These are phyloP conservation scores for Schwanniomyces pseudopolymorphus DNA, from an alignment of 805 yeast species.

Conservation along the genomic window DNA sequence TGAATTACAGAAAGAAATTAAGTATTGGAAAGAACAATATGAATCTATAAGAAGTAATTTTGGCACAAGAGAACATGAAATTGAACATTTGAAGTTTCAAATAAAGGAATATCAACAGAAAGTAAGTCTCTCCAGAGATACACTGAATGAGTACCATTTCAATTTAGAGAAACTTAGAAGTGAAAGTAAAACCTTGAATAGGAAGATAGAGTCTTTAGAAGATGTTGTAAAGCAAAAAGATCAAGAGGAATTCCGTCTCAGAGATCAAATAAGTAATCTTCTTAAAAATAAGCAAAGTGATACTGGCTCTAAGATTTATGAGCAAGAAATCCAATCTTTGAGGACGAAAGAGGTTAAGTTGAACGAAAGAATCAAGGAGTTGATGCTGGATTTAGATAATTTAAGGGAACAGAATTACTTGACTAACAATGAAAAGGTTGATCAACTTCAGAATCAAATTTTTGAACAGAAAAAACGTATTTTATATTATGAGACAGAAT, in stretches of 20 bases:
- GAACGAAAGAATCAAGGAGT: conserved; percentile 15
- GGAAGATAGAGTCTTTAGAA: conserved; percentile 14
- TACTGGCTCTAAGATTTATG: conserved; percentile 13
- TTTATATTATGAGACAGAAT: conserved; percentile 27
- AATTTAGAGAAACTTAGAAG: conserved; percentile 13
- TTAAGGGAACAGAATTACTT: conserved; percentile 23
- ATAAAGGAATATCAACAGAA: conserved; percentile 12
- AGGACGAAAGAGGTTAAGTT: conserved; percentile 18
- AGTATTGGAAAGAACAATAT: conserved; percentile 11
- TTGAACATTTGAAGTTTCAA: conserved; percentile 12
- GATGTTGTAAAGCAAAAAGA: conserved; percentile 24
- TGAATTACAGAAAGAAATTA: conserved; percentile 11
- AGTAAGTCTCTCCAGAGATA: conserved; percentile 9
- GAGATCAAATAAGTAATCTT: conserved; percentile 21
- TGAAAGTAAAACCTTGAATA: conserved; percentile 12
- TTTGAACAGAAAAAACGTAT: conserved; percentile 25
- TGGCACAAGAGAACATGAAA: conserved; percentile 3
- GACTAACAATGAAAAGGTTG: conserved; percentile 10
- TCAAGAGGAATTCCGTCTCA: conserved; percentile 17
- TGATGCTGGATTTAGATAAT: conserved; percentile 27
- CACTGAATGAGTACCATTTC: conserved; percentile 10
- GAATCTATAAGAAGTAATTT: conserved; percentile 5
- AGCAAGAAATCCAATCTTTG: conserved; percentile 23
- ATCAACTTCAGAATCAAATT: conserved; percentile 14
- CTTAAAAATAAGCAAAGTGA: conserved; percentile 15